These are phyloP conservation scores for Pelargonium citronellum DNA, from an alignment of 441 rosid genomes.

Conservation along the genomic window DNA sequence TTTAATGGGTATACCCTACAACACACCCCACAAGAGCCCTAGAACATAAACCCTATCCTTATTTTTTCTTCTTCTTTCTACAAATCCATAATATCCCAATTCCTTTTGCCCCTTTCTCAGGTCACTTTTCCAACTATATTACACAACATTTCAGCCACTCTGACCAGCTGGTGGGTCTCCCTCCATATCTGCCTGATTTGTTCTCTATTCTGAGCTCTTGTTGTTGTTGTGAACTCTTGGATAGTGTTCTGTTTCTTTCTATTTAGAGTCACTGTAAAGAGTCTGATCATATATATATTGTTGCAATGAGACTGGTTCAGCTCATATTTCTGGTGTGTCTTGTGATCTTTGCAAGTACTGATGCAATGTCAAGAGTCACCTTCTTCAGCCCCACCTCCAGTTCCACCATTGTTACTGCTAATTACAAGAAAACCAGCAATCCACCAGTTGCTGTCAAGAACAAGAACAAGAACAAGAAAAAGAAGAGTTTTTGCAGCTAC, in stretches of 20 bases:
- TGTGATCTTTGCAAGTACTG: neutral
- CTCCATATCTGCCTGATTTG: neutral
- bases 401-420: no score
- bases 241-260: neutral
- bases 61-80: neutral
- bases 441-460: neutral
- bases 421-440: no score
- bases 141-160: neutral
- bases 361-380: neutral
- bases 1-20: neutral
- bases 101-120: neutral
- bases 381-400: neutral
- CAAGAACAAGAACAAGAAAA: neutral
- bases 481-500: neutral
- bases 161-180: constrained; percentile 1
- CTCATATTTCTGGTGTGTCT: neutral
- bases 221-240: no score
- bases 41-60: neutral
- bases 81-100: neutral
- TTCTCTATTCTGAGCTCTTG: neutral
- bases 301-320: neutral
- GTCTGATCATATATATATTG: no score
- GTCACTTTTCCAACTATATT: constrained; percentile 1
- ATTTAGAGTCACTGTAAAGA: neutral
- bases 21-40: neutral